Percentiles rank a stretch among this genome's conserved stretches.
Conservation (phyloP, 768 basidiomycete species). For the Dendrothele bispora region DNA sequence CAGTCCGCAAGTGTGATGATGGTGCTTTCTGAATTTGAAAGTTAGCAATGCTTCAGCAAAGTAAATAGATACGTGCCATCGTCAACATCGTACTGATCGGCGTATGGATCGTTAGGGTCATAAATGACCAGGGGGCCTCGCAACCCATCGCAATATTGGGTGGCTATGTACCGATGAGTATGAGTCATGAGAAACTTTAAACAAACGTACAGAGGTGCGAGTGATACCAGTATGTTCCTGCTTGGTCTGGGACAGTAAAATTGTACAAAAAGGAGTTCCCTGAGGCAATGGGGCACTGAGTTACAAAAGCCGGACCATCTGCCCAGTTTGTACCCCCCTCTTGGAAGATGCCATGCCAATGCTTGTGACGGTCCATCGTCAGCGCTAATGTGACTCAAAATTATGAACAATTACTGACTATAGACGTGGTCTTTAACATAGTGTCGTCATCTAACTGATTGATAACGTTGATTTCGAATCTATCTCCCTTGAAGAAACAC, state of each 20-base stretch:
- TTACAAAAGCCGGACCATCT: slow-evolving; percentile 33
- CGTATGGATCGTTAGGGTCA: slow-evolving; percentile 44
- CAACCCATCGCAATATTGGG: slow-evolving; percentile 36
- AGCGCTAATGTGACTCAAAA: neutral
- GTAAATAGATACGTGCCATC: slow-evolving; percentile 30
- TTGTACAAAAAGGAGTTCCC: slow-evolving; percentile 39
- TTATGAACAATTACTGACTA: slow-evolving; percentile 25
- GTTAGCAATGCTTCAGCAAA: neutral
- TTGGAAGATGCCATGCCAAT: slow-evolving; percentile 36
- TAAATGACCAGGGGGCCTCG: slow-evolving; percentile 45
- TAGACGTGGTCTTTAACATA: slow-evolving; percentile 39
- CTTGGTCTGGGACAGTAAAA: slow-evolving; percentile 35
- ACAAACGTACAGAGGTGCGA: slow-evolving; percentile 25
- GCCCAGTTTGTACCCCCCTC: slow-evolving; percentile 26
- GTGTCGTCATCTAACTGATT: slow-evolving; percentile 36
- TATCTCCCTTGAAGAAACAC: slow-evolving; percentile 28
- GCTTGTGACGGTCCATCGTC: slow-evolving; percentile 15
- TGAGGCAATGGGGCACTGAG: slow-evolving; percentile 44
- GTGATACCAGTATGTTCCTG: slow-evolving; percentile 48
- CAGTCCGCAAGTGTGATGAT: slow-evolving; percentile 46
- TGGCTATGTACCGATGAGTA: slow-evolving; percentile 28
- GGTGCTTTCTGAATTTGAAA: slow-evolving; percentile 32
- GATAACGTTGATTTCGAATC: slow-evolving; percentile 40
- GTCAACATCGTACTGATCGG: slow-evolving; percentile 43
- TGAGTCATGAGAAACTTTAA: slow-evolving; percentile 28